phyloP scores from a whole-genome alignment of 192 early-diverging fungal species.

The Coemansia sp. region DNA sequence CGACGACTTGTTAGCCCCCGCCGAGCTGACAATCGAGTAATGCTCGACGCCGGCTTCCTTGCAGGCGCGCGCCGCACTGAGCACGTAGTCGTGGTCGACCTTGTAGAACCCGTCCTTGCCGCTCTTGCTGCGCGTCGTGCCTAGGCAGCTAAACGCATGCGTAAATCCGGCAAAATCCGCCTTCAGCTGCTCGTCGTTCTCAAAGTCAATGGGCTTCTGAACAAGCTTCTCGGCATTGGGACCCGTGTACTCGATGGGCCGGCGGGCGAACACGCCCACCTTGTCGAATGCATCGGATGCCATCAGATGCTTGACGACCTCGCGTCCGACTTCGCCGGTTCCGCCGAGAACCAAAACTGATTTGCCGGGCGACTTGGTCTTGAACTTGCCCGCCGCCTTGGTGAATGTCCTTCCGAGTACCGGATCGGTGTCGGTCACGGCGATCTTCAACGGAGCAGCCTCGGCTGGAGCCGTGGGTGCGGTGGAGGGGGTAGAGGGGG shows the following conservation, averaged over 20 bases:
- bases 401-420: conserved; percentile 25
- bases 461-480: not conserved
- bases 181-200: conserved; percentile 58
- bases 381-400: conserved; percentile 36
- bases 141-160: conserved; percentile 72
- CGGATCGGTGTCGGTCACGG: conserved; percentile 12
- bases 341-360: conserved; percentile 45
- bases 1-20: conserved; percentile 59
- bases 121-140: conserved; percentile 66
- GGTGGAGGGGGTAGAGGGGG: not conserved
- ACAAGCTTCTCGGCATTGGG: conserved; percentile 46
- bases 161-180: conserved; percentile 44
- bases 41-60: conserved; percentile 29
- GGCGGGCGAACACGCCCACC: conserved; percentile 47
- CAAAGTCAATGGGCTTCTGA: conserved; percentile 74
- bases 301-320: conserved; percentile 48
- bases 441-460: conserved; percentile 16
- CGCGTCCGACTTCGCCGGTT: conserved; percentile 51
- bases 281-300: conserved; percentile 44
- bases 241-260: conserved; percentile 37
- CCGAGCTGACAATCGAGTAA: conserved; percentile 45
- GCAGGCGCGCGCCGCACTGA: conserved; percentile 47
- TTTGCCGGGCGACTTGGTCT: conserved; percentile 16
- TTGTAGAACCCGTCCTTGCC: conserved; percentile 70
- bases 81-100: conserved; percentile 78